Conservation (phyloP, 106 monocot species). For the Alisma plantagoaquatica region DNA sequence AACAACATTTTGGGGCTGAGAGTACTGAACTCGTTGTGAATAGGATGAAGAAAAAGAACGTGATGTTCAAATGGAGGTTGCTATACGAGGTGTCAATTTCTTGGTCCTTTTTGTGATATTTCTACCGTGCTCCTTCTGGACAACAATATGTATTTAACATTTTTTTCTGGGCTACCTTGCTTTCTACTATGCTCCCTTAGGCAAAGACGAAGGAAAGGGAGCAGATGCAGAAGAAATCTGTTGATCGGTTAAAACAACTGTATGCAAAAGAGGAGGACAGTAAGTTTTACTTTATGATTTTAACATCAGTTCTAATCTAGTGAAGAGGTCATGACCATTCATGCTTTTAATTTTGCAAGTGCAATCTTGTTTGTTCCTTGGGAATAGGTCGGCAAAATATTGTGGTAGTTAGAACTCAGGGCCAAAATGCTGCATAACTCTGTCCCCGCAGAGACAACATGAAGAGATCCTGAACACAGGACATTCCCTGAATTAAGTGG, state of each 20-base stretch:
- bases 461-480: too few relatives aligned
- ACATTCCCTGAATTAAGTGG: too few relatives aligned
- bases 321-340: not conserved
- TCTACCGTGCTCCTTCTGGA: too few relatives aligned
- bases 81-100: slow-evolving; percentile 50
- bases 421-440: too few relatives aligned
- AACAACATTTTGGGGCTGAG: slow-evolving; percentile 56
- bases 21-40: slow-evolving; percentile 29
- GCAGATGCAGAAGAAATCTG: slow-evolving; percentile 29
- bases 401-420: too few relatives aligned
- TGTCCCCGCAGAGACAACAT: too few relatives aligned
- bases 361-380: too few relatives aligned
- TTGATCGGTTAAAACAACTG: slow-evolving; percentile 42
- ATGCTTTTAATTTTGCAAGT: too few relatives aligned
- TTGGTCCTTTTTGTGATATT: not conserved
- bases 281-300: slow-evolving; percentile 27
- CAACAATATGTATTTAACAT: not conserved
- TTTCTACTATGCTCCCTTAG: slow-evolving; percentile 18
- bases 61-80: slow-evolving; percentile 53
- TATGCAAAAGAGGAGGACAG: slow-evolving; percentile 57
- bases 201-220: slow-evolving; percentile 61
- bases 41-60: slow-evolving; percentile 52
- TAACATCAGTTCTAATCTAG: not conserved
- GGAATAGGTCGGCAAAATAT: too few relatives aligned
- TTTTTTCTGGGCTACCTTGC: not conserved